Evolutionary conservation across 495 filamentous ascomycete species (phyloP).

Genomic region (Annulohypoxylon stygium): DNA sequence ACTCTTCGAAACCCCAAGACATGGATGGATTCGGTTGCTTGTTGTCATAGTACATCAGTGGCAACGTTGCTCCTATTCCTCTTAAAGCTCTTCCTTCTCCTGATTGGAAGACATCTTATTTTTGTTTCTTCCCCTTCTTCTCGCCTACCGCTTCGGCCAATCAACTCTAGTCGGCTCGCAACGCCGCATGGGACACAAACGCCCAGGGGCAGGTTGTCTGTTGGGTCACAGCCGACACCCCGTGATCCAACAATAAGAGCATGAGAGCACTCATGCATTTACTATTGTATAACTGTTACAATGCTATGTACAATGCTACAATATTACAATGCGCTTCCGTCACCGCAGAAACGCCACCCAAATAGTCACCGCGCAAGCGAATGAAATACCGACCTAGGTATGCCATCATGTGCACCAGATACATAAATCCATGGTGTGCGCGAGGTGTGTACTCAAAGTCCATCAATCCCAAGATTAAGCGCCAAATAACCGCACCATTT

Average conservation of each 20-base stretch:
- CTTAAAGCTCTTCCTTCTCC: constrained; percentile 9
- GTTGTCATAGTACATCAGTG: constrained; percentile 34
- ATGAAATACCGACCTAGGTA: no score
- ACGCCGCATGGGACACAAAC: constrained; percentile 42
- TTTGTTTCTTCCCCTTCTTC: constrained; percentile 28
- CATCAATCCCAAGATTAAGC: neutral
- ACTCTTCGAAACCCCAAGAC: neutral
- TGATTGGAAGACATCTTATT: constrained; percentile 33
- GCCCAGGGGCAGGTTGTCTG: constrained; percentile 13
- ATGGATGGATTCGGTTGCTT: constrained; percentile 22
- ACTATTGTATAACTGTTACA: constrained; percentile 11
- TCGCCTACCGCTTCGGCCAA: constrained; percentile 25
- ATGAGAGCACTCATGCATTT: constrained; percentile 9
- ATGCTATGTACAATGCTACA: neutral
- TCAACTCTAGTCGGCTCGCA: constrained; percentile 28
- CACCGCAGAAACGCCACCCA: constrained; percentile 20
- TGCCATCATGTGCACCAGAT: no score
- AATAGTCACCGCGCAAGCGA: neutral
- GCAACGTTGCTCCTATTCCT: constrained; percentile 35
- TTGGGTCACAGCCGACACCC: constrained; percentile 23
- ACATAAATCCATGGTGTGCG: neutral
- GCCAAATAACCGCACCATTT: constrained; percentile 9
- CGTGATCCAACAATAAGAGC: constrained; percentile 16
- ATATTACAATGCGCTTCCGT: neutral
- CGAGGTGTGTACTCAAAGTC: no score